phyloP scores from a whole-genome alignment of 1,284 basidiomycete genomes.

The Papiliotrema laurentii region DNA sequence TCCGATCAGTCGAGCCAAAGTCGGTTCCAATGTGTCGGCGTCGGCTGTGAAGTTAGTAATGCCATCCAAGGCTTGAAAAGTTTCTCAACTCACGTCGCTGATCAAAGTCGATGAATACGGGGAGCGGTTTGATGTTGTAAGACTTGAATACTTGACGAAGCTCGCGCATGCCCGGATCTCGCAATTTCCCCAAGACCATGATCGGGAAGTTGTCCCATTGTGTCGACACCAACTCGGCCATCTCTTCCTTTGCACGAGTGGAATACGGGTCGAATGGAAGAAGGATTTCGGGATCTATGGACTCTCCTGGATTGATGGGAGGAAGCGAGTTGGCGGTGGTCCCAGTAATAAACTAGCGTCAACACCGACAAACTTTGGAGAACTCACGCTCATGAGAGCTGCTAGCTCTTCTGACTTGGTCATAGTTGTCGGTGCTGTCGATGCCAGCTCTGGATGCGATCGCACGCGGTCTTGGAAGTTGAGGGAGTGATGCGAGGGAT shows the following conservation, averaged over 20 bases:
- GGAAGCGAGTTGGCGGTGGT: constrained; percentile 19
- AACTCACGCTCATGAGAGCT: constrained; percentile 16
- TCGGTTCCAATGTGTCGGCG: constrained; percentile 9
- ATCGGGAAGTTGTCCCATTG: constrained; percentile 24
- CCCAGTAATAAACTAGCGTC: constrained; percentile 15
- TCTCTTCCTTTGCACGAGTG: constrained; percentile 11
- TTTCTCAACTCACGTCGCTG: constrained; percentile 7
- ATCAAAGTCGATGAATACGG: constrained; percentile 24
- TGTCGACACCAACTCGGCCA: constrained; percentile 14
- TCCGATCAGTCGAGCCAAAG: constrained; percentile 16
- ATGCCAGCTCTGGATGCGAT: neutral
- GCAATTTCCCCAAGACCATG: constrained; percentile 22
- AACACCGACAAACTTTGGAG: neutral
- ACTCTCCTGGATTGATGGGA: constrained; percentile 10
- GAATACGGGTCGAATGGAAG: constrained; percentile 19
- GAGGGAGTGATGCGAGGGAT: constrained; percentile 19
- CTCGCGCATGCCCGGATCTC: constrained; percentile 21
- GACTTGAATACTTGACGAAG: constrained; percentile 11
- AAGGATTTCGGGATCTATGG: constrained; percentile 14
- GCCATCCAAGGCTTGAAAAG: neutral
- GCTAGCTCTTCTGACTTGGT: constrained; percentile 20
- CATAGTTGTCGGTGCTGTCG: constrained; percentile 9
- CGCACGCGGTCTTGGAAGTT: constrained; percentile 8
- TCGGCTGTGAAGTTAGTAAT: constrained; percentile 6
- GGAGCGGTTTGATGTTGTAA: constrained; percentile 21